Percentiles rank a stretch among this genome's conserved stretches.
phyloP scores from a whole-genome alignment of 2,329 filamentous ascomycete genomes.

The Macrophomina phaseolina region DNA sequence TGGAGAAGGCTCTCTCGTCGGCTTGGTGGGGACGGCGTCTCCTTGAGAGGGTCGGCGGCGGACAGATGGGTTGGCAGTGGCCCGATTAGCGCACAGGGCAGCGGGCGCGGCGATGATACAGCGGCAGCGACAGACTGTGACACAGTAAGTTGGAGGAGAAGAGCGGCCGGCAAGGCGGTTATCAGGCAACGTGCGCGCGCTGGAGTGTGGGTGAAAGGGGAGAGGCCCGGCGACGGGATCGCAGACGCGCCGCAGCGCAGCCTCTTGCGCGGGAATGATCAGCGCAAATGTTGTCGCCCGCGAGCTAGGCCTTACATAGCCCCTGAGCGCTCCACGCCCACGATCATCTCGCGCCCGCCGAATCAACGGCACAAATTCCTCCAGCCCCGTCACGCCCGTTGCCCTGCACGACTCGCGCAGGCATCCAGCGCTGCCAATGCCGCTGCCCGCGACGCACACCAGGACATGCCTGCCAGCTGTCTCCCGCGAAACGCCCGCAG shows the following conservation, averaged over 20 bases:
- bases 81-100: slow-evolving; percentile 19
- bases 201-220: slow-evolving; percentile 12
- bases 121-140: slow-evolving; percentile 16
- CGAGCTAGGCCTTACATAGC: background rate
- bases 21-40: slow-evolving; percentile 11
- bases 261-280: slow-evolving; percentile 8
- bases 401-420: slow-evolving; percentile 14
- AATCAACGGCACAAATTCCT: background rate
- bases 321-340: slow-evolving; percentile 1
- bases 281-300: slow-evolving; percentile 15
- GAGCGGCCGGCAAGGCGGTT: slow-evolving; percentile 12
- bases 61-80: background rate
- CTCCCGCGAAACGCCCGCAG: slow-evolving; percentile 16
- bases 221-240: background rate
- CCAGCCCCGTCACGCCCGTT: background rate
- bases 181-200: slow-evolving; percentile 18
- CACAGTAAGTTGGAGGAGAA: background rate
- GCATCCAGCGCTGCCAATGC: slow-evolving; percentile 2
- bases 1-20: background rate
- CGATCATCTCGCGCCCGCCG: background rate
- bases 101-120: slow-evolving; percentile 13
- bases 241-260: background rate
- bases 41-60: background rate
- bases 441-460: background rate
- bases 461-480: slow-evolving; percentile 1